phyloP scores from a whole-genome alignment of 108 stramenopile species.

The Aurantiochytrium sp. region DNA sequence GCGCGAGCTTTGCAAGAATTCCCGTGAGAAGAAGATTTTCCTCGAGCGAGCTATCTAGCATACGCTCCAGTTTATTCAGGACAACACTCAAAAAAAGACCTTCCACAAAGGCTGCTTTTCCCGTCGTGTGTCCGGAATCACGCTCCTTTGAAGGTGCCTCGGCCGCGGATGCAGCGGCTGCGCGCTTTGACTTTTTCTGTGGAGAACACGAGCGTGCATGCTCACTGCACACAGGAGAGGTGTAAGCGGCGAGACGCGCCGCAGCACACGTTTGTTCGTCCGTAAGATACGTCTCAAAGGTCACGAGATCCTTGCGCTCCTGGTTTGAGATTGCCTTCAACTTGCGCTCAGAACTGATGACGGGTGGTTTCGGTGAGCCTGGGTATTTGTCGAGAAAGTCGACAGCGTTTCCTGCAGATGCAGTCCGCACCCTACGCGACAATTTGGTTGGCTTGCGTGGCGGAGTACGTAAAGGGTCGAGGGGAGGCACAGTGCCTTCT shows the following conservation, averaged over 20 bases:
- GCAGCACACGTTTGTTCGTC: neutral
- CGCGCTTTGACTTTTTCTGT: neutral
- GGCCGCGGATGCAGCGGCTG: no score
- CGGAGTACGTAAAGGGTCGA: neutral
- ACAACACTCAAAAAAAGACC: neutral
- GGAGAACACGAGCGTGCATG: neutral
- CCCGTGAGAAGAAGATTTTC: neutral
- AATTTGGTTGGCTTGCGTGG: neutral
- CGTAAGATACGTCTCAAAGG: neutral
- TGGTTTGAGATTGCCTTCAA: neutral
- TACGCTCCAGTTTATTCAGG: neutral
- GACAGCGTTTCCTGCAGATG: neutral
- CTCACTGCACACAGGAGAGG: neutral
- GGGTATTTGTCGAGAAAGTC: conserved; percentile 12
- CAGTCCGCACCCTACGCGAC: neutral
- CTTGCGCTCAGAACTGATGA: neutral
- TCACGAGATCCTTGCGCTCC: neutral
- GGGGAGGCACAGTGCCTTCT: neutral
- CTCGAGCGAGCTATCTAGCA: conserved; percentile 10
- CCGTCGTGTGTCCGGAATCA: no score
- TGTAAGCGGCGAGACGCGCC: neutral
- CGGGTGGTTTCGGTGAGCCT: neutral
- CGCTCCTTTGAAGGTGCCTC: no score
- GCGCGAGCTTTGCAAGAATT: neutral
- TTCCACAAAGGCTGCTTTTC: neutral